A percentile compares a stretch with the other conserved stretches of the same genome.
These are phyloP conservation scores for Knoxdaviesia capensis DNA, from an alignment of 2,329 filamentous ascomycete species.

Conservation along the genomic window DNA sequence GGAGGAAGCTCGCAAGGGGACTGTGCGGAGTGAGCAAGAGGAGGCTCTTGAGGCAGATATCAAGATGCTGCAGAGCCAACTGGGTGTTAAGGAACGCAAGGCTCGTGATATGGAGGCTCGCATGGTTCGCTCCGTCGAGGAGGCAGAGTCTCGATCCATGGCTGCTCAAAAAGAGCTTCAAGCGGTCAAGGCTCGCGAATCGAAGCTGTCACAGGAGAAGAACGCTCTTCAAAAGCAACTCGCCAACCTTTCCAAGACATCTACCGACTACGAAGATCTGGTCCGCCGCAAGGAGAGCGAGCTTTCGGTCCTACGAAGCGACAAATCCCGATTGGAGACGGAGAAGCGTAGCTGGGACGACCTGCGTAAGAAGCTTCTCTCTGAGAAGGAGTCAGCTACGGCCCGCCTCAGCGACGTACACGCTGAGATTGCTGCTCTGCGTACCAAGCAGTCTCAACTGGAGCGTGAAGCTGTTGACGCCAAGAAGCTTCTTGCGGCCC, in stretches of 20 bases:
- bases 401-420: constrained; percentile 64
- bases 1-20: constrained; percentile 49
- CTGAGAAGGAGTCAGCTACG: constrained; percentile 63
- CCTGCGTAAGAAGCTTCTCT: constrained; percentile 49
- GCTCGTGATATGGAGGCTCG: constrained; percentile 70
- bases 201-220: constrained; percentile 62
- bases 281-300: constrained; percentile 91
- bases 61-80: constrained; percentile 77
- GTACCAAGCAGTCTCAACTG: constrained; percentile 63
- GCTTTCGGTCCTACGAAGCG: constrained; percentile 61
- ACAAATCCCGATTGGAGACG: constrained; percentile 64
- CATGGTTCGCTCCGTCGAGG: constrained; percentile 61
- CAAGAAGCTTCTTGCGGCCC: constrained; percentile 66
- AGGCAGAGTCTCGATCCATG: constrained; percentile 22
- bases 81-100: constrained; percentile 78
- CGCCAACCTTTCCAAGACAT: constrained; percentile 70
- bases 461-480: constrained; percentile 80
- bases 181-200: constrained; percentile 50
- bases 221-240: constrained; percentile 68
- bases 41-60: constrained; percentile 63
- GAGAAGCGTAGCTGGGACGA: constrained; percentile 63
- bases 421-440: constrained; percentile 72
- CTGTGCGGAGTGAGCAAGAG: constrained; percentile 57
- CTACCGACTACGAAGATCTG: constrained; percentile 86
- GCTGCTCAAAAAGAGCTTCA: constrained; percentile 64